Evolutionary conservation across 495 filamentous ascomycete species (phyloP).

Genomic region (Daldinia grandis): DNA sequence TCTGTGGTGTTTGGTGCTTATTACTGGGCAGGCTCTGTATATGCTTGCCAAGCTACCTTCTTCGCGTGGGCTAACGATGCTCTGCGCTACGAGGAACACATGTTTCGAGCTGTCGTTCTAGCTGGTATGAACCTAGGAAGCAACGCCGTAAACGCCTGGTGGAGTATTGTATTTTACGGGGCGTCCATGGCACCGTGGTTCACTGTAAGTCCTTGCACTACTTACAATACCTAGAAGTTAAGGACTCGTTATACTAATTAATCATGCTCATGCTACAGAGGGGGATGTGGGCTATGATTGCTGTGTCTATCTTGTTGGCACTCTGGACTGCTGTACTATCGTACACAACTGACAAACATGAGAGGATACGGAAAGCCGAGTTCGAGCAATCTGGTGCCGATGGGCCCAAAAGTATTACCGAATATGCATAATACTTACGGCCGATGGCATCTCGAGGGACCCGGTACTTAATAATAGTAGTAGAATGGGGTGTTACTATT

Average conservation of each 20-base stretch:
- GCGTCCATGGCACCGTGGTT: constrained; percentile 67
- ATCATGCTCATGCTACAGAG: constrained; percentile 44
- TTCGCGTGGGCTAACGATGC: constrained; percentile 71
- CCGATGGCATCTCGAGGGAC: background rate
- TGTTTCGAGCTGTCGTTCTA: constrained; percentile 58
- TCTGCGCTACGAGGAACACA: constrained; percentile 55
- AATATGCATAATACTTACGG: constrained; percentile 21
- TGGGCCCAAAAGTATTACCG: constrained; percentile 18
- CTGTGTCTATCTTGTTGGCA: constrained; percentile 58
- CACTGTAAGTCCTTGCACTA: constrained; percentile 47
- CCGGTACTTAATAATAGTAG: no score
- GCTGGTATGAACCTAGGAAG: constrained; percentile 66
- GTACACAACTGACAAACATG: constrained; percentile 48
- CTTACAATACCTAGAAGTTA: background rate
- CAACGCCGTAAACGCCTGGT: constrained; percentile 67
- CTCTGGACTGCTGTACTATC: constrained; percentile 61
- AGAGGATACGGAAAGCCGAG: constrained; percentile 43
- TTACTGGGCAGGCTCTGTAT: constrained; percentile 63
- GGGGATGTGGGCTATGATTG: constrained; percentile 70
- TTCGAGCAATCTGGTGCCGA: constrained; percentile 13
- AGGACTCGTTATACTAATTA: constrained; percentile 21
- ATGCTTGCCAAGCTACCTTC: constrained; percentile 67
- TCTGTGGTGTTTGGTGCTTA: constrained; percentile 59
- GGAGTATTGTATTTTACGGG: constrained; percentile 71
- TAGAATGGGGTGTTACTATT: no score